A percentile compares a stretch with the other conserved stretches of the same genome.
Conservation (phyloP, 208 protist genomes). For the Zelonia costaricensis region DNA sequence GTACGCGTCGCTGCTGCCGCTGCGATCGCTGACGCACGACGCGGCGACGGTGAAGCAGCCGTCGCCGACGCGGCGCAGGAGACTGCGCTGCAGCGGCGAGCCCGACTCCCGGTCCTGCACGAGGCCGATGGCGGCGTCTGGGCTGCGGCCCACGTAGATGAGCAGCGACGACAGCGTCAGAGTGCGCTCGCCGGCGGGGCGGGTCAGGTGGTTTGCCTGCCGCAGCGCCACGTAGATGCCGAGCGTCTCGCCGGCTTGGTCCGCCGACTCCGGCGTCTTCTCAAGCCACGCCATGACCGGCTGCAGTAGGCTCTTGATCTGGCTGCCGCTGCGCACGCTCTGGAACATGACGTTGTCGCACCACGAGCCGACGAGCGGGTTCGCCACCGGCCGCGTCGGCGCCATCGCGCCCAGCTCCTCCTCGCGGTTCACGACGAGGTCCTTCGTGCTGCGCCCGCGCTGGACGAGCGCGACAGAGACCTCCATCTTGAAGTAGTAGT, state of each 20-base stretch:
- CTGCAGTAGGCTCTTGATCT: slow-evolving; percentile 7
- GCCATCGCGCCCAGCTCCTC: slow-evolving; percentile 6
- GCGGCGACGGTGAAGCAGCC: slow-evolving; percentile 34
- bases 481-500: slow-evolving; percentile 17
- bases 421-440: slow-evolving; percentile 19
- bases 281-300: slow-evolving; percentile 30
- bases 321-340: neutral
- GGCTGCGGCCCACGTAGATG: slow-evolving; percentile 19
- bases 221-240: slow-evolving; percentile 25
- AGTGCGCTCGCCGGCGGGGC: neutral
- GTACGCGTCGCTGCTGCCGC: neutral
- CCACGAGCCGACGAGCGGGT: slow-evolving; percentile 30
- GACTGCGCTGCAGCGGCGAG: slow-evolving; percentile 16
- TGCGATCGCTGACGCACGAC: slow-evolving; percentile 6
- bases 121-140: slow-evolving; percentile 6
- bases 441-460: slow-evolving; percentile 5
- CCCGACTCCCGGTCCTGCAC: slow-evolving; percentile 6
- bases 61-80: slow-evolving; percentile 25
- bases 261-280: slow-evolving; percentile 8
- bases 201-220: neutral
- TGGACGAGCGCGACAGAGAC: slow-evolving; percentile 3
- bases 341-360: slow-evolving; percentile 19
- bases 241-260: slow-evolving; percentile 18
- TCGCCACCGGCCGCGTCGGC: slow-evolving; percentile 15
- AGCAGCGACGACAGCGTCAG: slow-evolving; percentile 28